A percentile compares a stretch with the other conserved stretches of the same genome.
Conservation (phyloP, 2,329 filamentous ascomycete species). For the Aspergillus pseudotamarii region DNA sequence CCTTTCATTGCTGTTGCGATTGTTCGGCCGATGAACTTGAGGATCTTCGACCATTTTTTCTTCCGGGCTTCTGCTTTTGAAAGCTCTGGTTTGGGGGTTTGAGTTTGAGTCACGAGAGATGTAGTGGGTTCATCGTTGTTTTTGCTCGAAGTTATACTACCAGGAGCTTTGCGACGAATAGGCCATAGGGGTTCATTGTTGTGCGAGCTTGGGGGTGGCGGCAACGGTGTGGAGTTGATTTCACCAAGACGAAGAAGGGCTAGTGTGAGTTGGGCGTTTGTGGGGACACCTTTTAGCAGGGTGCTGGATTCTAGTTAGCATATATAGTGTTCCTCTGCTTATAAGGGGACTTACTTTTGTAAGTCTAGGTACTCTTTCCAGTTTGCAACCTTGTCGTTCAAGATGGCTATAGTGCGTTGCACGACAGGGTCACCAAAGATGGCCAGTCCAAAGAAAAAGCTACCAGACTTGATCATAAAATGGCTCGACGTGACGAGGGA, state of each 20-base stretch:
- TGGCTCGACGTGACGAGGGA: slow-evolving; percentile 62
- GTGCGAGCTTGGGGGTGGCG: slow-evolving; percentile 57
- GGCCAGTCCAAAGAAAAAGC: slow-evolving; percentile 68
- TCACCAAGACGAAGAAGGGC: slow-evolving; percentile 82
- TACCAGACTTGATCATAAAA: slow-evolving; percentile 65
- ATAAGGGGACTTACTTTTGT: slow-evolving; percentile 54
- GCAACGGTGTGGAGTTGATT: slow-evolving; percentile 76
- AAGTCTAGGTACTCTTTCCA: slow-evolving; percentile 78
- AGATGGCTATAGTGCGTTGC: slow-evolving; percentile 56
- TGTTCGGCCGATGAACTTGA: slow-evolving; percentile 69
- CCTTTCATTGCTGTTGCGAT: slow-evolving; percentile 73
- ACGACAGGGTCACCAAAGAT: slow-evolving; percentile 83
- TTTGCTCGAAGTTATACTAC: slow-evolving; percentile 53
- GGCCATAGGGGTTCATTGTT: slow-evolving; percentile 35
- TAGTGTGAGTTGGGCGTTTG: slow-evolving; percentile 80
- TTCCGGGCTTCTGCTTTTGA: slow-evolving; percentile 11
- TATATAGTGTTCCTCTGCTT: not conserved
- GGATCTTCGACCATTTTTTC: slow-evolving; percentile 45
- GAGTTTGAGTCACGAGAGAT: not conserved
- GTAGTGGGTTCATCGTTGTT: slow-evolving; percentile 43
- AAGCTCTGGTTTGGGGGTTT: not conserved
- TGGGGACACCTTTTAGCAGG: slow-evolving; percentile 78
- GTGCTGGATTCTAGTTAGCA: slow-evolving; percentile 47
- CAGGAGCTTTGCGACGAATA: slow-evolving; percentile 49
- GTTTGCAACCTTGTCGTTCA: slow-evolving; percentile 58